phyloP scores from a whole-genome alignment of 768 basidiomycete genomes.

The Russula ochroleuca region DNA sequence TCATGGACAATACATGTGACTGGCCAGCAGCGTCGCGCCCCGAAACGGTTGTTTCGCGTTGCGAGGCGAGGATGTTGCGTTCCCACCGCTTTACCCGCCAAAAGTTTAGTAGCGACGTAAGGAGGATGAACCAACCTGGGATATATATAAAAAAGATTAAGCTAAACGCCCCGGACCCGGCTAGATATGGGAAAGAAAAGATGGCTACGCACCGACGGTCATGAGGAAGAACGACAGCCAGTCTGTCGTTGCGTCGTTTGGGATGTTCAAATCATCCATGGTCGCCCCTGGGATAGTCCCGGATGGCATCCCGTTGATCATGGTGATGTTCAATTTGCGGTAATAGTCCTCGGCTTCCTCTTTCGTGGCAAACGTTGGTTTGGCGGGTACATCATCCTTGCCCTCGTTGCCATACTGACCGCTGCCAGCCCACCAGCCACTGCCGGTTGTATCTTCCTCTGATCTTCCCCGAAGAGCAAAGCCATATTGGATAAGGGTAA shows the following conservation, averaged over 20 bases:
- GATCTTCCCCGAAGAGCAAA: slow-evolving; percentile 61
- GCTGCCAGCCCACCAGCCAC: slow-evolving; percentile 21
- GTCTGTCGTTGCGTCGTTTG: slow-evolving; percentile 67
- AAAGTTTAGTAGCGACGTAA: slow-evolving; percentile 87
- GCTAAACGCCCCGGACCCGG: background rate
- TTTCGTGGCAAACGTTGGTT: slow-evolving; percentile 19
- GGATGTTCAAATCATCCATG: slow-evolving; percentile 21
- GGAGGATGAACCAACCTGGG: slow-evolving; percentile 77
- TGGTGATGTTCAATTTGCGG: slow-evolving; percentile 28
- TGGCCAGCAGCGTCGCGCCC: slow-evolving; percentile 28
- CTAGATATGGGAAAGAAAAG: background rate
- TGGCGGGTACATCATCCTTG: background rate
- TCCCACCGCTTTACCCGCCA: slow-evolving; percentile 92
- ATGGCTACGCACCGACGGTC: slow-evolving; percentile 58
- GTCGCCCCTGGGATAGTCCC: slow-evolving; percentile 20
- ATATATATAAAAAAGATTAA: background rate
- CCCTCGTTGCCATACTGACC: slow-evolving; percentile 2
- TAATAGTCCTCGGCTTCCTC: slow-evolving; percentile 28
- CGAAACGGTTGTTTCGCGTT: slow-evolving; percentile 35
- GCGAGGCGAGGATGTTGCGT: slow-evolving; percentile 62
- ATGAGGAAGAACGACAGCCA: slow-evolving; percentile 96
- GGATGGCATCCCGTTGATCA: slow-evolving; percentile 23
- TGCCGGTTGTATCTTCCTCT: slow-evolving; percentile 39
- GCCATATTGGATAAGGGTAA: slow-evolving; percentile 95
- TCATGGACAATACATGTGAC: slow-evolving; percentile 24